Conservation (phyloP, 495 filamentous ascomycete genomes). For the Aspergillus biplanus region DNA sequence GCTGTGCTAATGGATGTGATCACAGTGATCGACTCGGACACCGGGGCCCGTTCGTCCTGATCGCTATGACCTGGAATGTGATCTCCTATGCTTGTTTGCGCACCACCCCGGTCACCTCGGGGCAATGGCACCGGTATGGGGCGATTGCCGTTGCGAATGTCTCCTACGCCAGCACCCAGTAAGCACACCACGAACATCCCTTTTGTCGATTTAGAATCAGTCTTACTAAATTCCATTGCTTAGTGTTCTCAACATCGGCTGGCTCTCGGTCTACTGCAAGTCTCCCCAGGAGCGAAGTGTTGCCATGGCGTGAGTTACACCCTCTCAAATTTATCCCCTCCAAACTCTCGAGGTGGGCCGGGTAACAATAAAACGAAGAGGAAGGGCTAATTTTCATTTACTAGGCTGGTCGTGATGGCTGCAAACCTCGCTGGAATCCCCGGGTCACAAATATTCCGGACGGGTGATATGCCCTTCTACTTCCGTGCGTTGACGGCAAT, state of each 20-base stretch:
- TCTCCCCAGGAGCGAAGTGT: constrained; percentile 52
- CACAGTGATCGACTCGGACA: constrained; percentile 48
- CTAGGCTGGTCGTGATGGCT: constrained; percentile 56
- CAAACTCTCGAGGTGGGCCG: not conserved
- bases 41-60: constrained; percentile 45
- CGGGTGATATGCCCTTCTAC: constrained; percentile 55
- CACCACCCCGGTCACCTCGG: constrained; percentile 24
- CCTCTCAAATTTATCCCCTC: constrained; percentile 5
- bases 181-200: too few relatives aligned
- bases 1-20: constrained; percentile 16
- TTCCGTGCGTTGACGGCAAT: constrained; percentile 44
- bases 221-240: too few relatives aligned
- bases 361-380: too few relatives aligned
- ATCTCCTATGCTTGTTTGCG: constrained; percentile 43
- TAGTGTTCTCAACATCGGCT: constrained; percentile 48
- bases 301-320: constrained; percentile 53
- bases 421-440: constrained; percentile 57
- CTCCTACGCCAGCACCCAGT: constrained; percentile 54
- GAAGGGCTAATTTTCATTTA: constrained; percentile 14
- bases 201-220: too few relatives aligned
- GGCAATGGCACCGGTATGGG: constrained; percentile 46
- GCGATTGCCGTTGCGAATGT: constrained; percentile 52
- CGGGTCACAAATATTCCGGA: constrained; percentile 58
- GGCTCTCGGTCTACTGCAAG: constrained; percentile 52
- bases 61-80: constrained; percentile 49